These are phyloP conservation scores for Brettanomyces custersianus DNA, from an alignment of 805 yeast genomes.

Conservation along the genomic window DNA sequence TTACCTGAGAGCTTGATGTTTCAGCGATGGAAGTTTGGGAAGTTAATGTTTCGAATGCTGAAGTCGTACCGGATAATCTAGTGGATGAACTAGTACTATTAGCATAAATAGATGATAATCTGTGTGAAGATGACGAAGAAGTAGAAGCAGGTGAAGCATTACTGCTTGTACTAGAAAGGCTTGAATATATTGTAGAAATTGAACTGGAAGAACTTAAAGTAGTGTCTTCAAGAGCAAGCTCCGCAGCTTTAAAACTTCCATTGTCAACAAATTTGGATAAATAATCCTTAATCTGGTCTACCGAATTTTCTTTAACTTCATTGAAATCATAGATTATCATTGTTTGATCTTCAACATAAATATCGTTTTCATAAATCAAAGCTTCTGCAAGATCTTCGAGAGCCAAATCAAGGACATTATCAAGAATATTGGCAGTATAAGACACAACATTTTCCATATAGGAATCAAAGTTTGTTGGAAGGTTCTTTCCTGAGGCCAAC, in stretches of 20 bases:
- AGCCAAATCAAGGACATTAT: not conserved
- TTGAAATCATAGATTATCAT: not conserved
- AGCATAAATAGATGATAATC: too few relatives aligned
- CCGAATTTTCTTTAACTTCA: not conserved
- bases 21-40: too few relatives aligned
- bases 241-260: not conserved
- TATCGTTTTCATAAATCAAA: not conserved
- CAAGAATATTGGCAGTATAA: not conserved
- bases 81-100: too few relatives aligned
- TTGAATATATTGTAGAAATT: too few relatives aligned
- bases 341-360: not conserved
- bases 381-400: not conserved
- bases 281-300: not conserved
- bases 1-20: too few relatives aligned
- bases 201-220: not conserved
- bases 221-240: not conserved
- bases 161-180: too few relatives aligned
- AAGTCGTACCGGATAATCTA: too few relatives aligned
- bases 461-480: not conserved
- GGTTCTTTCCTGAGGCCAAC: not conserved
- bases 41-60: too few relatives aligned
- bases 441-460: not conserved
- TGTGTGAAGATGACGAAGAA: too few relatives aligned
- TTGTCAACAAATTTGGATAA: not conserved
- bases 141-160: too few relatives aligned